Conservation (phyloP, 2,329 filamentous ascomycete genomes). For the Aspergillus sp. region DNA sequence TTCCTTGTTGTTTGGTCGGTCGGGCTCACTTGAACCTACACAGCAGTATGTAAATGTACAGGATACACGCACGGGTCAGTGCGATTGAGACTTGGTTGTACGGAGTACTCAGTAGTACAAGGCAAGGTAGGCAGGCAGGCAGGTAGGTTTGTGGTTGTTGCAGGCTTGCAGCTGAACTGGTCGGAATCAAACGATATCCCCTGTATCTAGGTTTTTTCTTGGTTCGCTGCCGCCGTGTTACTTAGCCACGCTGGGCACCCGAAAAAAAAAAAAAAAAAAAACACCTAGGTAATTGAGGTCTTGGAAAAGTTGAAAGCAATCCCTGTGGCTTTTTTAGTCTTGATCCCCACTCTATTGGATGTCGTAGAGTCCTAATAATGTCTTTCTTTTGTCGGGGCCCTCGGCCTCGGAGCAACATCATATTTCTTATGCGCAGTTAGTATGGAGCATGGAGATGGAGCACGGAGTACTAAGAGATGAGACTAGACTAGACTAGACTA, state of each 20-base stretch:
- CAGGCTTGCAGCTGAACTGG: not conserved
- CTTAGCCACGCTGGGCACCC: not conserved
- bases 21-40: not conserved
- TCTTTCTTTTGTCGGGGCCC: too few relatives aligned
- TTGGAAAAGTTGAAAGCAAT: not conserved
- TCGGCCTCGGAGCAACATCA: too few relatives aligned
- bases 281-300: not conserved
- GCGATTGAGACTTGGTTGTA: not conserved
- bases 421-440: too few relatives aligned
- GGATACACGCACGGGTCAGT: not conserved
- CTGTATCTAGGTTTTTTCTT: not conserved
- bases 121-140: not conserved
- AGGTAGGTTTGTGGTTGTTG: not conserved
- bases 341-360: not conserved
- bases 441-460: too few relatives aligned
- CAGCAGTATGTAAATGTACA: too few relatives aligned
- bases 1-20: too few relatives aligned
- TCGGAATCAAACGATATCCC: not conserved
- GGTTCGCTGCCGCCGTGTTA: not conserved
- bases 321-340: not conserved
- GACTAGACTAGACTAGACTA: not conserved
- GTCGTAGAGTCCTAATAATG: not conserved
- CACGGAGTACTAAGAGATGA: too few relatives aligned
- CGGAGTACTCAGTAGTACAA: too few relatives aligned
- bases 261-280: not conserved